Conservation (phyloP, 371 early-diverging fungal genomes). For the Caulochytrium protostelioides region DNA sequence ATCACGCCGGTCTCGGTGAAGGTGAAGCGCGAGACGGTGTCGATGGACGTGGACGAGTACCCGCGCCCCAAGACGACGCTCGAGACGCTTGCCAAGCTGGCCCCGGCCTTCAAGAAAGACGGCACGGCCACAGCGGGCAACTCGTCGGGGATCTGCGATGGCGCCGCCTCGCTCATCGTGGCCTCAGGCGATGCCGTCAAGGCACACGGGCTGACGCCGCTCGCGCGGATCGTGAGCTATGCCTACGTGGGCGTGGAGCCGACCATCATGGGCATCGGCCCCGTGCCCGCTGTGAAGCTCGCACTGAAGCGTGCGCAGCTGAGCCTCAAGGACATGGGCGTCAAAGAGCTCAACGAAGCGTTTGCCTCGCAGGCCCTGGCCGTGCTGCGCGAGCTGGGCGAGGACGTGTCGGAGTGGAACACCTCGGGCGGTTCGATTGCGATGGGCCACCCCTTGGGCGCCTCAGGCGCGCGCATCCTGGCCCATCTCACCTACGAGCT, state of each 20-base stretch:
- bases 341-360: slow-evolving; percentile 94
- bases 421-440: slow-evolving; percentile 87
- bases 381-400: slow-evolving; percentile 64
- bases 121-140: slow-evolving; percentile 88
- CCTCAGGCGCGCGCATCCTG: slow-evolving; percentile 85
- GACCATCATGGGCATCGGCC: slow-evolving; percentile 56
- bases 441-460: slow-evolving; percentile 81
- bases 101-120: slow-evolving; percentile 72
- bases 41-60: slow-evolving; percentile 62
- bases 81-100: slow-evolving; percentile 53
- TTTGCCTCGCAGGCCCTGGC: slow-evolving; percentile 87
- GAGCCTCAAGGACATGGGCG: slow-evolving; percentile 58
- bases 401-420: slow-evolving; percentile 61
- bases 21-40: slow-evolving; percentile 36
- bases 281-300: slow-evolving; percentile 71
- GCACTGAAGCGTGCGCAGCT: slow-evolving; percentile 67
- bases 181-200: slow-evolving; percentile 70
- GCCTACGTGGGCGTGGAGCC: slow-evolving; percentile 49
- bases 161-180: slow-evolving; percentile 76
- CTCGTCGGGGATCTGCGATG: slow-evolving; percentile 89
- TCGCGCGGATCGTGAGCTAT: slow-evolving; percentile 74
- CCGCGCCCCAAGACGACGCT: slow-evolving; percentile 62
- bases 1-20: slow-evolving; percentile 71
- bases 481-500: slow-evolving; percentile 67
- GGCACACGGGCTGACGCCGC: slow-evolving; percentile 50